phyloP scores from a whole-genome alignment of 2,329 filamentous ascomycete genomes.

The Microascus cirrosus region DNA sequence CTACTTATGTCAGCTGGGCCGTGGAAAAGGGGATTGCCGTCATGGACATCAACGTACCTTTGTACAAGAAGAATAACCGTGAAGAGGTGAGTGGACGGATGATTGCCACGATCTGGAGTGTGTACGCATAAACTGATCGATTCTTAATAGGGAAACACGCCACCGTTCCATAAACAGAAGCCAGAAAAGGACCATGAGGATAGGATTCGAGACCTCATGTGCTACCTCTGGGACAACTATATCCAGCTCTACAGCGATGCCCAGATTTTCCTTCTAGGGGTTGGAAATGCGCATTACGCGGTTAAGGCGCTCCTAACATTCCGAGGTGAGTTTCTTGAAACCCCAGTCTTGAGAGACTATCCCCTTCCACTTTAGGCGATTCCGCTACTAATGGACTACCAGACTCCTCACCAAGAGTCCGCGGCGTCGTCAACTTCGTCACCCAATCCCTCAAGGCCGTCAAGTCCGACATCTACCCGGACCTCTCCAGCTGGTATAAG shows the following conservation, averaged over 20 bases:
- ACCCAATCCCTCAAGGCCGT: slow-evolving; percentile 66
- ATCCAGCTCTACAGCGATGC: slow-evolving; percentile 64
- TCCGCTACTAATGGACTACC: background rate
- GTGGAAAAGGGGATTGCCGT: slow-evolving; percentile 65
- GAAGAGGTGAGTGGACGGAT: slow-evolving; percentile 18
- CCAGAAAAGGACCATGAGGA: slow-evolving; percentile 39
- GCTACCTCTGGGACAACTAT: slow-evolving; percentile 95
- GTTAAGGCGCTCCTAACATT: slow-evolving; percentile 72
- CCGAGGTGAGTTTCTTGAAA: slow-evolving; percentile 41
- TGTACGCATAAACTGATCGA: slow-evolving; percentile 7
- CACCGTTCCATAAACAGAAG: slow-evolving; percentile 27
- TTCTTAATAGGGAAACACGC: slow-evolving; percentile 29
- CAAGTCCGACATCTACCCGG: slow-evolving; percentile 65
- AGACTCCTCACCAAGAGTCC: slow-evolving; percentile 57
- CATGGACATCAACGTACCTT: slow-evolving; percentile 85
- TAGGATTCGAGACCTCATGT: slow-evolving; percentile 61
- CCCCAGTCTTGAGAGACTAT: background rate
- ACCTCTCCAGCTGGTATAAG: slow-evolving; percentile 72
- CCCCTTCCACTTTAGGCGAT: too few relatives aligned
- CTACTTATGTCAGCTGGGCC: slow-evolving; percentile 78
- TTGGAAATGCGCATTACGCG: slow-evolving; percentile 80
- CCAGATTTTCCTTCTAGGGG: slow-evolving; percentile 75
- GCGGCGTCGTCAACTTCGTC: slow-evolving; percentile 72
- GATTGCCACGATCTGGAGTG: background rate
- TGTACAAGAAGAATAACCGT: slow-evolving; percentile 28